phyloP scores from a whole-genome alignment of 192 early-diverging fungal genomes.

The Podila epigama region DNA sequence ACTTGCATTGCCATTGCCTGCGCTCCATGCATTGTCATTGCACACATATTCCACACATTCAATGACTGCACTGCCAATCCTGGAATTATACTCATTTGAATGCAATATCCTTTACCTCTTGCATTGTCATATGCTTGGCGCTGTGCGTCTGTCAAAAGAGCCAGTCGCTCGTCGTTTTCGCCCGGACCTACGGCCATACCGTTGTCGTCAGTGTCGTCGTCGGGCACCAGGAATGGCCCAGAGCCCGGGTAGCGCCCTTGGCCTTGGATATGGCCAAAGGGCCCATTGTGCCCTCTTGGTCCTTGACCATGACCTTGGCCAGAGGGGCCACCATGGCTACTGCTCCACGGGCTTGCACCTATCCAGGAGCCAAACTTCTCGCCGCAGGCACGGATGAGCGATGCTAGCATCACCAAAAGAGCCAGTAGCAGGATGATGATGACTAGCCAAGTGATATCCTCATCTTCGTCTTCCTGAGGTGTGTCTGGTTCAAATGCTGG shows the following conservation, averaged over 20 bases:
- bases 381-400: conserved; percentile 12
- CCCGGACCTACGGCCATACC: background rate
- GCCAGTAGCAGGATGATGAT: conserved; percentile 12
- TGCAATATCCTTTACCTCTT: conserved; percentile 1
- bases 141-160: conserved; percentile 3
- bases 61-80: too few relatives aligned
- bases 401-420: conserved; percentile 6
- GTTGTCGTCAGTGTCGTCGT: background rate
- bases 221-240: background rate
- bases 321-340: background rate
- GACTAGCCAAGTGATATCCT: conserved; percentile 31
- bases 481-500: background rate
- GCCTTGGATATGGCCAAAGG: background rate
- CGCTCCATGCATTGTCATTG: too few relatives aligned
- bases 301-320: background rate
- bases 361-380: conserved; percentile 13
- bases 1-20: too few relatives aligned
- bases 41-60: too few relatives aligned
- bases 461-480: conserved; percentile 4
- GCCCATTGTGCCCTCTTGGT: background rate
- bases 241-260: background rate
- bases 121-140: background rate
- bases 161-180: conserved; percentile 4
- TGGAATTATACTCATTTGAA: too few relatives aligned
- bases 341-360: conserved; percentile 2